These are phyloP conservation scores for Lipomyces orientalis DNA, from an alignment of 805 yeast species.

Conservation along the genomic window DNA sequence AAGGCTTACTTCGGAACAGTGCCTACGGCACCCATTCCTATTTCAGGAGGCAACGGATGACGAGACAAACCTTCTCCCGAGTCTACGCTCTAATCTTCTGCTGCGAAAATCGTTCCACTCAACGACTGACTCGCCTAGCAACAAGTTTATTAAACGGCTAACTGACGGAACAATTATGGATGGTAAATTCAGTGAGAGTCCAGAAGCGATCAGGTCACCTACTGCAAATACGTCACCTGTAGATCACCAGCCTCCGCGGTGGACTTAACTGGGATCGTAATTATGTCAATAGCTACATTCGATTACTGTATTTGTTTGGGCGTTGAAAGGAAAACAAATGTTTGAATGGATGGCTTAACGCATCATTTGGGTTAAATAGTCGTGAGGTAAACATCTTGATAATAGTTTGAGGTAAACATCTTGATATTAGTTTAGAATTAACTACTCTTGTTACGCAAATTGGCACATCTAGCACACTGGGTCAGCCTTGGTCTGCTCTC, in stretches of 20 bases:
- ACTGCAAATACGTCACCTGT: constrained; percentile 15
- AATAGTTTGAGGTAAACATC: background rate
- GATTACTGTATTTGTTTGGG: background rate
- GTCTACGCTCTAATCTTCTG: constrained; percentile 7
- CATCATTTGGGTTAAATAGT: background rate
- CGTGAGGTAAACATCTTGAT: background rate
- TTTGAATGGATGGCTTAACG: background rate
- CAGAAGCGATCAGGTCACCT: constrained; percentile 32
- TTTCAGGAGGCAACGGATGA: constrained; percentile 33
- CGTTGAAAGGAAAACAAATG: background rate
- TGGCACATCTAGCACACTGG: constrained; percentile 60
- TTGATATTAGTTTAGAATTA: no score
- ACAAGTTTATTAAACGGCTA: constrained; percentile 16
- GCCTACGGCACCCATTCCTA: constrained; percentile 56
- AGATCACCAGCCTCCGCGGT: constrained; percentile 15
- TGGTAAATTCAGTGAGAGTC: constrained; percentile 31
- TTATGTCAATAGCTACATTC: background rate
- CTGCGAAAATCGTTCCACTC: constrained; percentile 17
- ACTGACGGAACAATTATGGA: constrained; percentile 33
- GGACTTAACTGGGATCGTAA: background rate
- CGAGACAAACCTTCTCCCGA: constrained; percentile 45
- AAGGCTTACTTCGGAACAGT: constrained; percentile 55
- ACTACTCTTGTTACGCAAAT: no score
- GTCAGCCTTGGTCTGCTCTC: constrained; percentile 57
- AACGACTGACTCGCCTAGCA: constrained; percentile 16